phyloP scores from a whole-genome alignment of 495 filamentous ascomycete genomes.

The Neurospora sp. region DNA sequence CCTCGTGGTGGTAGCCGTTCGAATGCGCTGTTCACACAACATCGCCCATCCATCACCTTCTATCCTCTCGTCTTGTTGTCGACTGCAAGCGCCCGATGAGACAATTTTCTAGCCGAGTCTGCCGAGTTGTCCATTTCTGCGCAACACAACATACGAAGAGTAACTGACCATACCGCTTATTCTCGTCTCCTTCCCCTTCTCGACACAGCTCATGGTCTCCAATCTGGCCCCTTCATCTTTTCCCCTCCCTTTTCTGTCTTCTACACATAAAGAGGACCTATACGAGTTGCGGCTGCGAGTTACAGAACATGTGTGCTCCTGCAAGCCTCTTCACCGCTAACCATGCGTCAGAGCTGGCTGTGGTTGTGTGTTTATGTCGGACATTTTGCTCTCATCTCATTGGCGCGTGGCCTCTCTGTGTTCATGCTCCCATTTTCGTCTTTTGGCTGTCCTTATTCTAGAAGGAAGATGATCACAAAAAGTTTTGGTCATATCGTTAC shows the following conservation, averaged over 20 bases:
- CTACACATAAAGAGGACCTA: not conserved
- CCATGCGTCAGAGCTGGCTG: not conserved
- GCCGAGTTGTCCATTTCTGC: not conserved
- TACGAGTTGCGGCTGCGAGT: not conserved
- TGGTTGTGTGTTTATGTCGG: not conserved
- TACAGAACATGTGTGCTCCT: not conserved
- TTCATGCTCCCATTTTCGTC: not conserved
- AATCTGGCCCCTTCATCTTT: not conserved
- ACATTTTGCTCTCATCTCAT: not conserved
- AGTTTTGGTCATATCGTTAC: not conserved
- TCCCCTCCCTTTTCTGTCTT: not conserved
- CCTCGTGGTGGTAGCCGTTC: not conserved
- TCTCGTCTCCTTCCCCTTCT: not conserved
- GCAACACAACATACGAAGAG: not conserved
- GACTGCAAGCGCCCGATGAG: not conserved
- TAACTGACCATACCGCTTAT: not conserved
- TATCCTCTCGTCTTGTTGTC: not conserved
- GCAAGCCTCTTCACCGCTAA: not conserved
- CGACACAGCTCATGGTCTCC: not conserved
- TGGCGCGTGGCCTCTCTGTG: not conserved
- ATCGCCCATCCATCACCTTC: not conserved
- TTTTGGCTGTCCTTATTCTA: not conserved
- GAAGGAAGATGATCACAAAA: not conserved
- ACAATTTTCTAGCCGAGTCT: not conserved
- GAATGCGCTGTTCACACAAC: not conserved